These are phyloP conservation scores for Fusarium floridanum DNA, from an alignment of 2,329 filamentous ascomycete species.

Conservation along the genomic window DNA sequence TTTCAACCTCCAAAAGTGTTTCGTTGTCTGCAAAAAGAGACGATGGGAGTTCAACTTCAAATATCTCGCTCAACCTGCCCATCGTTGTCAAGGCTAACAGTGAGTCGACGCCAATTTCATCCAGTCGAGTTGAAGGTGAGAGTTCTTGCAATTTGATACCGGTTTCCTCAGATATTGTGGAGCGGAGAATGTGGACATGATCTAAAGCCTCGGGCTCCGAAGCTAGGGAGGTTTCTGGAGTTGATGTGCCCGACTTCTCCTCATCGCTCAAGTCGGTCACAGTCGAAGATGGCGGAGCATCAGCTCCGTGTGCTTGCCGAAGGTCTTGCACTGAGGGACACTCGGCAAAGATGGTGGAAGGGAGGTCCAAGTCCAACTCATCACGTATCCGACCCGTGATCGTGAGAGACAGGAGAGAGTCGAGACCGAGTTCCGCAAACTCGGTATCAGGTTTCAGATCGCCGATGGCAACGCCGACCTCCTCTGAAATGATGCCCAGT, in stretches of 20 bases:
- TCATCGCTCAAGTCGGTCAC: constrained; percentile 76
- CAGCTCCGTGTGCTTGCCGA: constrained; percentile 13
- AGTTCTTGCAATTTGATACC: constrained; percentile 33
- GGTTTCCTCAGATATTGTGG: constrained; percentile 36
- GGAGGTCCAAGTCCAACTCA: constrained; percentile 65
- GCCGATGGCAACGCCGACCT: constrained; percentile 78
- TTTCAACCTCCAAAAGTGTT: constrained; percentile 33
- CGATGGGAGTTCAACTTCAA: constrained; percentile 30
- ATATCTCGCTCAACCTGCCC: constrained; percentile 44
- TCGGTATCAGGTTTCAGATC: constrained; percentile 69
- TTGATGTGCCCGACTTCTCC: constrained; percentile 65
- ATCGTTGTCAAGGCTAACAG: constrained; percentile 32
- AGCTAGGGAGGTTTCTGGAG: constrained; percentile 29
- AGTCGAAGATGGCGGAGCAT: constrained; percentile 66
- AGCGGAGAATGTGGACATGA: constrained; percentile 22
- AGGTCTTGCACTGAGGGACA: constrained; percentile 35
- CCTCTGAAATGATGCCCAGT: constrained; percentile 64
- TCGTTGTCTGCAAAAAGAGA: constrained; percentile 35
- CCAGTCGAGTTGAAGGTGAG: constrained; percentile 22
- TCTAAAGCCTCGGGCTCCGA: constrained; percentile 25
- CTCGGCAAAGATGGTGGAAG: constrained; percentile 53
- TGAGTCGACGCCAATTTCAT: constrained; percentile 40
- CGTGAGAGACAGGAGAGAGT: constrained; percentile 69
- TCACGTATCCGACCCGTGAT: constrained; percentile 68
- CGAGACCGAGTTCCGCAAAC: constrained; percentile 69